Conservation (phyloP, 2,329 filamentous ascomycete genomes). For the Neonectria ditissima region DNA sequence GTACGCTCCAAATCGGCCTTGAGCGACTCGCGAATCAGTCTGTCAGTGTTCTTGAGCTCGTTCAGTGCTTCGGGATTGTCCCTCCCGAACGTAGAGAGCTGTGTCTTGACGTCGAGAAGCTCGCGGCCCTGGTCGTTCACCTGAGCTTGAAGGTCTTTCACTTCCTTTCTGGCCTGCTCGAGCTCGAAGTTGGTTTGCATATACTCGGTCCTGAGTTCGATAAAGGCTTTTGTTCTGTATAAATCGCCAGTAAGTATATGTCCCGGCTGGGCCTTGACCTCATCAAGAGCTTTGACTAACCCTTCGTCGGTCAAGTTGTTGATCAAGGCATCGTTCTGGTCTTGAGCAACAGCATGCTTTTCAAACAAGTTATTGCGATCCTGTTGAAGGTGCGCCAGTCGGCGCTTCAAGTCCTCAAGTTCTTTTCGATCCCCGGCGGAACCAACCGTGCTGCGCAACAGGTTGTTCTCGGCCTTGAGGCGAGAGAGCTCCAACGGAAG, state of each 20-base stretch:
- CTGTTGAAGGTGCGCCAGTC: slow-evolving; percentile 64
- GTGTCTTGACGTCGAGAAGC: slow-evolving; percentile 62
- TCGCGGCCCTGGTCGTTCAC: slow-evolving; percentile 67
- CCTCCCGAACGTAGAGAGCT: slow-evolving; percentile 66
- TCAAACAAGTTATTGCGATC: slow-evolving; percentile 69
- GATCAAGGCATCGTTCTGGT: slow-evolving; percentile 68
- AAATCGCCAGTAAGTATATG: slow-evolving; percentile 59
- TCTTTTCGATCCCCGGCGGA: slow-evolving; percentile 67
- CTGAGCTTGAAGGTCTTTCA: slow-evolving; percentile 60
- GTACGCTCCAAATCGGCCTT: slow-evolving; percentile 68
- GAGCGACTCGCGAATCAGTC: slow-evolving; percentile 68
- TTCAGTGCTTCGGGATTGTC: slow-evolving; percentile 67
- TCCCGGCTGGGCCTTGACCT: slow-evolving; percentile 38
- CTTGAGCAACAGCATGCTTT: slow-evolving; percentile 67
- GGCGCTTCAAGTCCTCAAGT: slow-evolving; percentile 65
- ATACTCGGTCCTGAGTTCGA: slow-evolving; percentile 63
- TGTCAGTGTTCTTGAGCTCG: slow-evolving; percentile 69
- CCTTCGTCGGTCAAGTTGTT: slow-evolving; percentile 64
- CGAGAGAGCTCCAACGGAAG: slow-evolving; percentile 67
- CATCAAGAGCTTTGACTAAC: slow-evolving; percentile 61
- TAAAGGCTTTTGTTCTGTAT: slow-evolving; percentile 65
- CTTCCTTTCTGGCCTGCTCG: slow-evolving; percentile 56
- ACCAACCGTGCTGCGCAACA: slow-evolving; percentile 66
- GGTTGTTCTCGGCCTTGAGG: slow-evolving; percentile 70
- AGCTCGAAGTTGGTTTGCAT: slow-evolving; percentile 60